Conservation (phyloP, 1,284 basidiomycete species). For the Dichomitus squalens region DNA sequence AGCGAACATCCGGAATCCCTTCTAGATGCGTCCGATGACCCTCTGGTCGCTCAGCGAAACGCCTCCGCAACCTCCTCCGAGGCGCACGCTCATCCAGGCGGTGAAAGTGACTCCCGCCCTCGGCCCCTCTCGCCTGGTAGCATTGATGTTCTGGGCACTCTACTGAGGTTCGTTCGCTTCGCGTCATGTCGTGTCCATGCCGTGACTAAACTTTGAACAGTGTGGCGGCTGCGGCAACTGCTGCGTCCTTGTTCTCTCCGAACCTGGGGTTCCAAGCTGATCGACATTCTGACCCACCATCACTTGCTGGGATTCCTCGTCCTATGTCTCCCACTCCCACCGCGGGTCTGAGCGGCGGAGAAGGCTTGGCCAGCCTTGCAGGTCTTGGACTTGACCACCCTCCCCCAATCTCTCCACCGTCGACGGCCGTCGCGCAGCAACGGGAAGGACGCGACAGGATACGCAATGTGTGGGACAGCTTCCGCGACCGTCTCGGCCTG, state of each 20-base stretch:
- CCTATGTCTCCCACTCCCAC: conserved; percentile 54
- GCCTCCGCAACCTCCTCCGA: neutral
- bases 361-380: conserved; percentile 26
- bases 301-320: conserved; percentile 28
- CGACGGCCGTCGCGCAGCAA: conserved; percentile 10
- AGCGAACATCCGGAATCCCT: neutral
- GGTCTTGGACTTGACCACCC: conserved; percentile 23
- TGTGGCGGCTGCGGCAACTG: conserved; percentile 80
- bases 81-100: conserved; percentile 13
- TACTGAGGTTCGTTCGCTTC: conserved; percentile 58
- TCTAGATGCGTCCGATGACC: neutral
- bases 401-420: conserved; percentile 9
- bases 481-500: conserved; percentile 65
- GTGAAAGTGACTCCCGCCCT: conserved; percentile 23
- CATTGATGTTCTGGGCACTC: conserved; percentile 77
- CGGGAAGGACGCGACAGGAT: conserved; percentile 42
- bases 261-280: conserved; percentile 38
- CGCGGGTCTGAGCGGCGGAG: conserved; percentile 40
- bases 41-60: neutral
- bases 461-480: conserved; percentile 62
- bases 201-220: conserved; percentile 38
- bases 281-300: conserved; percentile 16
- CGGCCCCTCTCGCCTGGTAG: conserved; percentile 63
- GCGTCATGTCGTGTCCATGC: neutral
- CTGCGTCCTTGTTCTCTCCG: conserved; percentile 67